These are phyloP conservation scores for Thielaviopsis musarum DNA, from an alignment of 2,329 filamentous ascomycete species.

Conservation along the genomic window DNA sequence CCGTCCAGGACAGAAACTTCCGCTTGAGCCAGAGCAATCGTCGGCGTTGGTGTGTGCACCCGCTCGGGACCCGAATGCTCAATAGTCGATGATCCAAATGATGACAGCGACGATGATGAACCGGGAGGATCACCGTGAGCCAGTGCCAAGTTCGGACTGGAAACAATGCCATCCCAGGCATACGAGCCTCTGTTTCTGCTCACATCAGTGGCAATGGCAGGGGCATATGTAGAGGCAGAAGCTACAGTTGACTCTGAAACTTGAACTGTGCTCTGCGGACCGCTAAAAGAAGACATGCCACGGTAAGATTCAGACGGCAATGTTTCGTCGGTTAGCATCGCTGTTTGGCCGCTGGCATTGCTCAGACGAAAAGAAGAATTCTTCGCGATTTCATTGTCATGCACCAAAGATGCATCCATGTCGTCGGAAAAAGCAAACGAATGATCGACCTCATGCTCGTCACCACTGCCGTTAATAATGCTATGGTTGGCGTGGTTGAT, in stretches of 20 bases:
- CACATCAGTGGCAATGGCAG: constrained; percentile 2
- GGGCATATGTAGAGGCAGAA: not conserved
- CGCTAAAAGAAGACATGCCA: constrained; percentile 2
- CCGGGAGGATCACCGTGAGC: constrained; percentile 8
- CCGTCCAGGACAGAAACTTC: not conserved
- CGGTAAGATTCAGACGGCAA: constrained; percentile 4
- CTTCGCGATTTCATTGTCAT: not conserved
- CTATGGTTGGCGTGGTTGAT: not conserved
- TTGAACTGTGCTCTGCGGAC: not conserved
- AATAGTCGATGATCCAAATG: constrained; percentile 1
- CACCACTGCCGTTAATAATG: not conserved
- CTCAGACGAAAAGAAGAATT: constrained; percentile 10
- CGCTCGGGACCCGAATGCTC: not conserved
- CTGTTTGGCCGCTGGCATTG: constrained; percentile 7
- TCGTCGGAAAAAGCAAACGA: constrained; percentile 11
- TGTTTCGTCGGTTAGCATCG: constrained; percentile 9
- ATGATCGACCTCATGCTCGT: constrained; percentile 1
- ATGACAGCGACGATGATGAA: constrained; percentile 8
- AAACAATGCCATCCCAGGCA: constrained; percentile 2
- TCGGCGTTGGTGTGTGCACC: not conserved
- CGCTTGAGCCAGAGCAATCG: not conserved
- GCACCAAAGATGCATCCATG: constrained; percentile 4
- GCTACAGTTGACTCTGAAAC: constrained; percentile 10
- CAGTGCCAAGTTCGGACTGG: constrained; percentile 4
- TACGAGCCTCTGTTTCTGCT: not conserved